A percentile compares a stretch with the other conserved stretches of the same genome.
These are phyloP conservation scores for Colletotrichum zoysiae DNA, from an alignment of 2,329 filamentous ascomycete genomes.

Conservation along the genomic window DNA sequence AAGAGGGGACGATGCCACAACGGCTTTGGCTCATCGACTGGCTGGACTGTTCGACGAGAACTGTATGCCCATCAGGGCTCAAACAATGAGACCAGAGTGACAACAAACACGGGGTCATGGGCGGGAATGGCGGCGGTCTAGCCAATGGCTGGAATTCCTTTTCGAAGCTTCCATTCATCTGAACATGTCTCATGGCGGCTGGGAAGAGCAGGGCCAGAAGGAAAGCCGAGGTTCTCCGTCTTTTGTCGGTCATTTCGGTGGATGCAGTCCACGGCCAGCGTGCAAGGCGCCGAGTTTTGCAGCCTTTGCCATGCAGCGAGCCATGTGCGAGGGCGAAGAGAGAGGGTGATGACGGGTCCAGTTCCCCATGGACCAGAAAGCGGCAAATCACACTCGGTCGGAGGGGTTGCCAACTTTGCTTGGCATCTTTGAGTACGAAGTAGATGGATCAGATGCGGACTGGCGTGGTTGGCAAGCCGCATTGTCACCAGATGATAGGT, in stretches of 20 bases:
- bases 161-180: slow-evolving; percentile 11
- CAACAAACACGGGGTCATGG: slow-evolving; percentile 7
- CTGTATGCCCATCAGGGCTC: slow-evolving; percentile 4
- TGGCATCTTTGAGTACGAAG: slow-evolving; percentile 13
- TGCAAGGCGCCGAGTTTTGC: slow-evolving; percentile 7
- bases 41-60: slow-evolving; percentile 15
- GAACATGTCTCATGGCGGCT: slow-evolving; percentile 35
- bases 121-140: slow-evolving; percentile 8
- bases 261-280: neutral
- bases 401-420: neutral
- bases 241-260: slow-evolving; percentile 20
- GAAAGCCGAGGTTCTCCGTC: slow-evolving; percentile 4
- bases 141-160: slow-evolving; percentile 30
- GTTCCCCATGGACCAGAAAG: slow-evolving; percentile 2
- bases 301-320: slow-evolving; percentile 18
- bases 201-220: slow-evolving; percentile 15
- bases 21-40: slow-evolving; percentile 15
- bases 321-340: slow-evolving; percentile 20
- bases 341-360: slow-evolving; percentile 14
- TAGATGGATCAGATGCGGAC: neutral
- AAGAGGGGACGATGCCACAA: neutral
- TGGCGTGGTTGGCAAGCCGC: neutral
- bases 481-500: slow-evolving; percentile 18
- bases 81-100: slow-evolving; percentile 16
- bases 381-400: neutral